These are phyloP conservation scores for Didymella keratinophila DNA, from an alignment of 2,329 filamentous ascomycete genomes.

Conservation along the genomic window DNA sequence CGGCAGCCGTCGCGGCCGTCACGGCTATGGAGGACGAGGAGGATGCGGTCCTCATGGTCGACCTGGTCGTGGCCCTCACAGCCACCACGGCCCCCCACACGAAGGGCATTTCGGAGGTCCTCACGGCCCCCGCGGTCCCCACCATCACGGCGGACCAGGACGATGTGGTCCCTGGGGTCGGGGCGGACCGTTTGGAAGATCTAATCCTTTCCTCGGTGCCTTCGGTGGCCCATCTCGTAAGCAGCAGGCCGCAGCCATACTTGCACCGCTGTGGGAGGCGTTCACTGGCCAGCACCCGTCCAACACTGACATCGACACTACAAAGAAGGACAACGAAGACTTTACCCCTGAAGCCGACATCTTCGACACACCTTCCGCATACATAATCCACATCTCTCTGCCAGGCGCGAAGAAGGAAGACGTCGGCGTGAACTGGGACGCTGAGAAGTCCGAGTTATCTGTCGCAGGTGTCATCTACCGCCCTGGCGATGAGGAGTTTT, in stretches of 20 bases:
- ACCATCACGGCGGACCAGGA: slow-evolving; percentile 29
- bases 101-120: slow-evolving; percentile 15
- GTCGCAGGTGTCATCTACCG: slow-evolving; percentile 77
- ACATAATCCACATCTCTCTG: slow-evolving; percentile 74
- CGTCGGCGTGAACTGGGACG: slow-evolving; percentile 77
- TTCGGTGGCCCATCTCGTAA: slow-evolving; percentile 27
- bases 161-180: slow-evolving; percentile 39
- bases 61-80: slow-evolving; percentile 10
- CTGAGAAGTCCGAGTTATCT: slow-evolving; percentile 69
- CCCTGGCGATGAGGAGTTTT: slow-evolving; percentile 72
- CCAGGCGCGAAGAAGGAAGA: slow-evolving; percentile 83
- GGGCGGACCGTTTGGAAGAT: slow-evolving; percentile 23
- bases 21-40: slow-evolving; percentile 33
- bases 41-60: slow-evolving; percentile 25
- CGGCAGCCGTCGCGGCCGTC: slow-evolving; percentile 32
- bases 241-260: slow-evolving; percentile 36
- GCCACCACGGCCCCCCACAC: slow-evolving; percentile 31
- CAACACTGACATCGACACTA: slow-evolving; percentile 22
- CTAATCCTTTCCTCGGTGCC: not conserved
- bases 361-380: slow-evolving; percentile 70
- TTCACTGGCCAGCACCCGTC: slow-evolving; percentile 40
- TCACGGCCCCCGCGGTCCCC: slow-evolving; percentile 5
- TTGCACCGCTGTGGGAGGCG: slow-evolving; percentile 43
- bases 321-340: slow-evolving; percentile 37
- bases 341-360: slow-evolving; percentile 76